Percentiles rank a stretch among this genome's conserved stretches.
phyloP scores from a whole-genome alignment of 73 alveolate species.

The Stentor roeselii region DNA sequence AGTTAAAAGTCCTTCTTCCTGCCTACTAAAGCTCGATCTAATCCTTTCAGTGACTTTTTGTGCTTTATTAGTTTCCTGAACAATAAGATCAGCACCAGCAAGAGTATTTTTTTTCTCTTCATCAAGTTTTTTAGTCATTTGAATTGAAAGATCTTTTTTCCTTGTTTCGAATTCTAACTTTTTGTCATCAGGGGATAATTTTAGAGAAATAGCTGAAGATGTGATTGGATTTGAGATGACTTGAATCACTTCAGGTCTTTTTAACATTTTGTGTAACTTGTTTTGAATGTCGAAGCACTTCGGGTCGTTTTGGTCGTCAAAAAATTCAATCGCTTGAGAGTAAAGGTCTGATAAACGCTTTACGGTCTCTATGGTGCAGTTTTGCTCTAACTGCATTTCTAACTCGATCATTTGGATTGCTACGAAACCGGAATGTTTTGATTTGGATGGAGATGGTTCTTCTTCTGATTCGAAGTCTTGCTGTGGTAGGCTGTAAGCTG shows the following conservation, averaged over 20 bases:
- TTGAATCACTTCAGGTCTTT: not conserved
- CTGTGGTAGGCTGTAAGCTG: not conserved
- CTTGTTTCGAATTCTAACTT: not conserved
- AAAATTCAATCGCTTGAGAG: conserved; percentile 17
- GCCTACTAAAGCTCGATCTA: not conserved
- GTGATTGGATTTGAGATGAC: not conserved
- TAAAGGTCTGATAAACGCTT: not conserved
- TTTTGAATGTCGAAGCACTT: not conserved
- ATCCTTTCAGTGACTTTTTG: too few species aligned
- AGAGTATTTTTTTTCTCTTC: not conserved
- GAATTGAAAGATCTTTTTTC: not conserved
- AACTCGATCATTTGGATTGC: not conserved
- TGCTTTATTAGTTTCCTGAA: not conserved
- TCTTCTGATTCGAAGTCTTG: not conserved
- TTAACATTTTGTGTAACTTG: not conserved
- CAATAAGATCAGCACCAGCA: not conserved
- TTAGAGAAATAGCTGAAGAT: not conserved
- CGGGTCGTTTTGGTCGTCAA: conserved; percentile 1
- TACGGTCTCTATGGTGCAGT: not conserved
- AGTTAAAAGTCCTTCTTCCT: not conserved
- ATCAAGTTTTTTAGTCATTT: not conserved
- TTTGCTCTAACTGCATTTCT: not conserved
- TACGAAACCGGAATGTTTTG: too few species aligned
- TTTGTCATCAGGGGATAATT: not conserved
- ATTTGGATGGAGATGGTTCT: not conserved